Base-by-base conservation (phyloP, 345 rosid species). In the Toxicodendron radicans region DNA sequence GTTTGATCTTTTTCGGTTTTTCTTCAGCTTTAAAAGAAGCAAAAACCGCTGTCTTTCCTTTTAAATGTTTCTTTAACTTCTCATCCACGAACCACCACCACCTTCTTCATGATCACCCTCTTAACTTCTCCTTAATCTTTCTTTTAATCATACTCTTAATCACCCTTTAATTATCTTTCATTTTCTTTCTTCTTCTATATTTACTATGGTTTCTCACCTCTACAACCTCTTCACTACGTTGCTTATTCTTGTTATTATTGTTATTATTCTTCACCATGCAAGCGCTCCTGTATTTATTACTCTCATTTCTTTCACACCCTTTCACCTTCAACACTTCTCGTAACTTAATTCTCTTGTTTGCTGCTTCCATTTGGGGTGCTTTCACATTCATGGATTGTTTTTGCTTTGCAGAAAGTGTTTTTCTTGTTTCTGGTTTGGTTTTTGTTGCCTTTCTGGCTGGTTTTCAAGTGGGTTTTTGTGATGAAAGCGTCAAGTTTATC, bases 281-380 rank as follows among this genome's bases (percentile, higher is more conserved):
- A 75, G 74, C 85, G 89, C 89, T 86, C 85, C 86, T 72, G 43
- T 84, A 86, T 87, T 90, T 86, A 88, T 78, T 83, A 76, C 76
- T 51, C 73, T 79, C 90, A 81, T 83, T 80, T 85, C 75, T 59
- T 71, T 83, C 89, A 79, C 88, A 79, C 83, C 76, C 85, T 85
- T 82, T 79, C 84, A 73, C 43, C 78, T 70, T 66, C 57, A 6
- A 33, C 67, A 16, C 10, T 49, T 5, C 17, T 14, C 69, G 6
- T 45, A n/a, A 13, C 30, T 21, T n/a, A n/a, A n/a, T n/a, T 58
- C 30, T 20, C 14, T 10, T 23, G 11, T 38, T n/a, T 17, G 24
- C 10, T 16, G 10, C 54, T 68, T 53, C 35, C 32, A 33, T 53
- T 53, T 33, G 17, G 46, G 61, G 27, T n/a, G 30, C 27, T 51